Evolutionary conservation across 176 grass and related monocot species (phyloP).

Genomic region (Oryza rufipogon): DNA sequence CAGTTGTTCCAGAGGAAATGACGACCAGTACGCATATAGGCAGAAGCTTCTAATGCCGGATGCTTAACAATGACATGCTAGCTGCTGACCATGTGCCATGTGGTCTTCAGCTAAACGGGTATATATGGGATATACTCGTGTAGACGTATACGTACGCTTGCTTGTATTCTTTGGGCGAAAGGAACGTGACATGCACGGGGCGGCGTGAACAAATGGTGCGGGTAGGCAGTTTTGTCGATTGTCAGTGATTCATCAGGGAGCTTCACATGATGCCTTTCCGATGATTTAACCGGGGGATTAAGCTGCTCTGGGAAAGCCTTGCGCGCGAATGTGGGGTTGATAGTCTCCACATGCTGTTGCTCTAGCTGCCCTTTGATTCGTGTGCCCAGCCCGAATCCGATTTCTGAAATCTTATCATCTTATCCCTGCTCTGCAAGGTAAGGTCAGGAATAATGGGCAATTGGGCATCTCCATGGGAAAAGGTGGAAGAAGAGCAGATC

Average conservation of each 20-base stretch:
- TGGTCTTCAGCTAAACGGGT: neutral
- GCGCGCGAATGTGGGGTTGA: neutral
- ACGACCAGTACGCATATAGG: neutral
- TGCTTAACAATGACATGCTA: neutral
- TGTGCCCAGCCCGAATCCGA: neutral
- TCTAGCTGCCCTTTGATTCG: conserved; percentile 26
- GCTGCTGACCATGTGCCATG: neutral
- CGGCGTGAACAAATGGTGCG: neutral
- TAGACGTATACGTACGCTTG: neutral
- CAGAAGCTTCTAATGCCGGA: conserved; percentile 9
- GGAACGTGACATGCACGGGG: neutral
- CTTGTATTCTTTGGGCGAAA: neutral
- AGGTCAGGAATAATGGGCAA: neutral
- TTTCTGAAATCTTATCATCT: conserved; percentile 30
- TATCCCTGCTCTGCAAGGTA: conserved; percentile 17
- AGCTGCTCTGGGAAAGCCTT: neutral
- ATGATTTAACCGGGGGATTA: neutral
- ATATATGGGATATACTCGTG: neutral
- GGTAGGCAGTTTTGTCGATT: neutral
- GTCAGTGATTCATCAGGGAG: neutral
- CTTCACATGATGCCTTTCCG: neutral
- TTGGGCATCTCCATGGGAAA: neutral
- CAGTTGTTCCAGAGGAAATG: neutral
- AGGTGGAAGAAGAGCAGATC: neutral
- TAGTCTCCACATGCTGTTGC: neutral